Conservation (phyloP, 1,139 yeast species). For the Torulaspora pretoriensis region DNA sequence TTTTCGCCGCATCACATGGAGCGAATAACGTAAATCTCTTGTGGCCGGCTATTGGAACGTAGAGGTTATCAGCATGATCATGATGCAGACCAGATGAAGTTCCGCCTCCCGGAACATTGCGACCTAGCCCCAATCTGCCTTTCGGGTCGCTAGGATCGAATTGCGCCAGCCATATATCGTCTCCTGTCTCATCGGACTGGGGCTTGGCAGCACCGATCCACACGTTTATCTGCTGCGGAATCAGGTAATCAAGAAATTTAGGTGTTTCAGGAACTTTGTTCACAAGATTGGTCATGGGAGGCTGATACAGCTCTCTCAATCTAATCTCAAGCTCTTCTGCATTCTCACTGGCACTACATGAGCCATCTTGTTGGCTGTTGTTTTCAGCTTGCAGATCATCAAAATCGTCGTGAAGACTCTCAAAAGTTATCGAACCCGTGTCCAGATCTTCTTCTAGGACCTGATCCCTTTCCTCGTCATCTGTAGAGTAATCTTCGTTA, state of each 20-base stretch:
- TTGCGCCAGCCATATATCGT: slow-evolving; percentile 15
- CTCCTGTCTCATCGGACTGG: slow-evolving; percentile 12
- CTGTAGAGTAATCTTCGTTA: slow-evolving; percentile 47
- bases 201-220: slow-evolving; percentile 55
- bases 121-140: slow-evolving; percentile 44
- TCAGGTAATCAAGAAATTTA: slow-evolving; percentile 40
- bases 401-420: slow-evolving; percentile 49
- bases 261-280: slow-evolving; percentile 40
- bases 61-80: slow-evolving; percentile 73
- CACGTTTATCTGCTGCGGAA: slow-evolving; percentile 67
- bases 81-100: slow-evolving; percentile 75
- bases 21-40: slow-evolving; percentile 63
- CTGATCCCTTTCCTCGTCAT: slow-evolving; percentile 49
- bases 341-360: slow-evolving; percentile 16
- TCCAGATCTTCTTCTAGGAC: slow-evolving; percentile 34
- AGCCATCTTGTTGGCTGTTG: slow-evolving; percentile 25
- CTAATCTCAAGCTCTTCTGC: slow-evolving; percentile 37
- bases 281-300: slow-evolving; percentile 52
- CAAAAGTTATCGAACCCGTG: slow-evolving; percentile 43
- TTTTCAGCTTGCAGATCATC: slow-evolving; percentile 39
- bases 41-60: slow-evolving; percentile 54
- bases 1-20: slow-evolving; percentile 54
- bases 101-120: slow-evolving; percentile 50
- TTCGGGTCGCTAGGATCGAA: slow-evolving; percentile 29
- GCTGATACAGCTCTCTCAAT: slow-evolving; percentile 51